A percentile compares a stretch with the other conserved stretches of the same genome.
phyloP scores from a whole-genome alignment of 768 basidiomycete species.

The Xerocomellus dryophilus region DNA sequence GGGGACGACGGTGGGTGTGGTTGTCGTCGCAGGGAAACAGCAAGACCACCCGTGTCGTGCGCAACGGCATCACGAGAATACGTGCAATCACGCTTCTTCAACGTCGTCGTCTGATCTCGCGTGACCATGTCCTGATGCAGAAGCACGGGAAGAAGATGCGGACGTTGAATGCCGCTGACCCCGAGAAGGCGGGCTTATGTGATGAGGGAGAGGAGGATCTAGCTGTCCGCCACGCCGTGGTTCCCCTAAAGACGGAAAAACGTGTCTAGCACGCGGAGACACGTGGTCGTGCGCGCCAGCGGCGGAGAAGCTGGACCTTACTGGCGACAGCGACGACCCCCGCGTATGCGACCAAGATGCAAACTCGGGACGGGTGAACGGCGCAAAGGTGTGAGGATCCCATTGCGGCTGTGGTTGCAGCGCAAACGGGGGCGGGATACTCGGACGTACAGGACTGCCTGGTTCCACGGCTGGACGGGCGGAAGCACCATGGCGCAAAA shows the following conservation, averaged over 20 bases:
- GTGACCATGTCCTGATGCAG: constrained; percentile 14
- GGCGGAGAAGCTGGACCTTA: constrained; percentile 21
- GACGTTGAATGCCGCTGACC: constrained; percentile 13
- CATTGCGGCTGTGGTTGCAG: constrained; percentile 68
- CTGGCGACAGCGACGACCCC: constrained; percentile 37
- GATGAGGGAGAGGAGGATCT: constrained; percentile 19
- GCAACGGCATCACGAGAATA: constrained; percentile 18
- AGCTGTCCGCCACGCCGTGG: constrained; percentile 1
- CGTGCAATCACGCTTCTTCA: constrained; percentile 15
- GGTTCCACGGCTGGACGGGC: constrained; percentile 17
- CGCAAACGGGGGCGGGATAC: constrained; percentile 56
- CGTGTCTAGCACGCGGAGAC: constrained; percentile 10
- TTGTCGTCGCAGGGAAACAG: not conserved
- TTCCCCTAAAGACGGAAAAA: constrained; percentile 16
- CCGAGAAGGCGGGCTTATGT: constrained; percentile 19
- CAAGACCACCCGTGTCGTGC: not conserved
- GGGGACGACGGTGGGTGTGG: constrained; percentile 4
- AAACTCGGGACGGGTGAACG: constrained; percentile 38
- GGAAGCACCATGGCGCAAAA: constrained; percentile 21
- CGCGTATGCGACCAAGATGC: constrained; percentile 33
- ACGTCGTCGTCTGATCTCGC: constrained; percentile 21
- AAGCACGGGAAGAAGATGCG: constrained; percentile 11
- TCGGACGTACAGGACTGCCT: constrained; percentile 7
- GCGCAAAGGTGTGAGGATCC: constrained; percentile 45
- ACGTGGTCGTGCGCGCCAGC: constrained; percentile 15